These are phyloP conservation scores for Ascochyta koolunga DNA, from an alignment of 2,329 filamentous ascomycete species.

Conservation along the genomic window DNA sequence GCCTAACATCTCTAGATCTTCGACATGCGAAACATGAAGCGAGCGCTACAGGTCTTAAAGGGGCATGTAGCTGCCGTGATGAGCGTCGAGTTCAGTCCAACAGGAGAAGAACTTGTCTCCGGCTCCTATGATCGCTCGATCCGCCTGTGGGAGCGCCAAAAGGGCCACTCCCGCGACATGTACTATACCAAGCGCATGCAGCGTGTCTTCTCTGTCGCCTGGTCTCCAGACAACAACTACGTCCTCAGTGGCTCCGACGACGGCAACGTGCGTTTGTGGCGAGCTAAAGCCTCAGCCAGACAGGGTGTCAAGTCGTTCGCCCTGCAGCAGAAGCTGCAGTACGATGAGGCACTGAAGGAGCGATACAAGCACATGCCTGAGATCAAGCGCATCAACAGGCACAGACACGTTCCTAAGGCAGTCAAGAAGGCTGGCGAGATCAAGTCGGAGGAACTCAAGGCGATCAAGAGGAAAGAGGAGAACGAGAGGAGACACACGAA, in stretches of 20 bases:
- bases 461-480: constrained; percentile 89
- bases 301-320: constrained; percentile 84
- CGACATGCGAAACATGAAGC: constrained; percentile 89
- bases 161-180: constrained; percentile 86
- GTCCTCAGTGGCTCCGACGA: constrained; percentile 91
- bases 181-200: constrained; percentile 99
- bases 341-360: constrained; percentile 82
- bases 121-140: constrained; percentile 89
- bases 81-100: constrained; percentile 95
- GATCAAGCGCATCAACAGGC: constrained; percentile 85
- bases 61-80: constrained; percentile 92
- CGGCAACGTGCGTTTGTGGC: constrained; percentile 89
- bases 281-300: constrained; percentile 80
- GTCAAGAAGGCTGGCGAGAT: constrained; percentile 97
- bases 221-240: constrained; percentile 89
- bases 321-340: constrained; percentile 87
- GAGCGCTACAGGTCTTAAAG: constrained; percentile 86
- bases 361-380: constrained; percentile 96
- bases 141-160: constrained; percentile 79
- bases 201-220: constrained; percentile 82
- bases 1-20: constrained; percentile 63
- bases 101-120: constrained; percentile 89
- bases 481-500: constrained; percentile 91
- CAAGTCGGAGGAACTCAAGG: constrained; percentile 84
- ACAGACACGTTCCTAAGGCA: constrained; percentile 88